phyloP scores from a whole-genome alignment of 352 stramenopile genomes.

The Halophytophthora polymorphica region DNA sequence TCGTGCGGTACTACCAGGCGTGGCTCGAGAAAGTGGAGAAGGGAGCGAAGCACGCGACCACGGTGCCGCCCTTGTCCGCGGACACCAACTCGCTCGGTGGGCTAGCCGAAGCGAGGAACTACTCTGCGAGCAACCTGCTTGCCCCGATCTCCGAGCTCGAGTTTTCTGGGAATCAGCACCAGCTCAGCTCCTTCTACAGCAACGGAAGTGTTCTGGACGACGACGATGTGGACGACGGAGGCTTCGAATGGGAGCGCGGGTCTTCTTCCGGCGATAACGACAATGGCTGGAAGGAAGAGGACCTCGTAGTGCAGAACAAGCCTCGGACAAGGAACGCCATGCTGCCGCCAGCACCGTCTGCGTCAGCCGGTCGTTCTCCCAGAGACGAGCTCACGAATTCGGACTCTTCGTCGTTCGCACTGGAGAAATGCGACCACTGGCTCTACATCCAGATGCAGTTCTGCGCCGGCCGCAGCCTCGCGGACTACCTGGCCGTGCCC shows the following conservation, averaged over 20 bases:
- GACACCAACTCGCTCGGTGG: slow-evolving; percentile 30
- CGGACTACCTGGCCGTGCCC: slow-evolving; percentile 73
- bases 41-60: slow-evolving; percentile 12
- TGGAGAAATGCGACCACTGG: slow-evolving; percentile 79
- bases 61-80: slow-evolving; percentile 21
- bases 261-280: slow-evolving; percentile 42
- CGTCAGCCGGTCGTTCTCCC: slow-evolving; percentile 8
- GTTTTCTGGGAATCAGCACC: slow-evolving; percentile 53
- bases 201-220: slow-evolving; percentile 34
- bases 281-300: slow-evolving; percentile 60
- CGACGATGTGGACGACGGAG: slow-evolving; percentile 52
- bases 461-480: slow-evolving; percentile 84
- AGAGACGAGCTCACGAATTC: slow-evolving; percentile 24
- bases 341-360: slow-evolving; percentile 4
- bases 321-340: slow-evolving; percentile 10
- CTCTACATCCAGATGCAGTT: slow-evolving; percentile 94
- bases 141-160: slow-evolving; percentile 66
- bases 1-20: slow-evolving; percentile 91
- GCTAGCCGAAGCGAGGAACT: slow-evolving; percentile 38
- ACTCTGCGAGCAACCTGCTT: slow-evolving; percentile 73
- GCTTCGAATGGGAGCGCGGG: slow-evolving; percentile 79
- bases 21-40: slow-evolving; percentile 89
- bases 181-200: slow-evolving; percentile 43
- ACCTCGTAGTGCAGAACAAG: slow-evolving; percentile 47
- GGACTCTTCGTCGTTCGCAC: slow-evolving; percentile 45